phyloP scores from a whole-genome alignment of 2,329 filamentous ascomycete species.

The Torrubiella hemipterigena region DNA sequence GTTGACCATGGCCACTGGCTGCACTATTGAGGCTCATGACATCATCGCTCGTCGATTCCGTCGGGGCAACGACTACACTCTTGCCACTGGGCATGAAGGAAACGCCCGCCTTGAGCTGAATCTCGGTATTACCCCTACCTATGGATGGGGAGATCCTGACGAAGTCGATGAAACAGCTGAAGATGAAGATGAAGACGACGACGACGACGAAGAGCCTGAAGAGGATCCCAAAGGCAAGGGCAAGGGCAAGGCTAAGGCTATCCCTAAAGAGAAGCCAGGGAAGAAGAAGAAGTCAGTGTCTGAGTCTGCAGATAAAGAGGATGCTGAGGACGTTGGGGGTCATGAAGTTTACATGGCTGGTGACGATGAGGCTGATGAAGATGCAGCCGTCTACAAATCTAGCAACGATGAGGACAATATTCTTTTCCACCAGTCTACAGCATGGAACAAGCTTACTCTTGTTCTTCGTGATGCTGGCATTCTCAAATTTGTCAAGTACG shows the following conservation, averaged over 20 bases:
- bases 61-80: constrained; percentile 77
- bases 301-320: constrained; percentile 16
- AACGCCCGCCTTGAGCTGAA: constrained; percentile 77
- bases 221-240: constrained; percentile 16
- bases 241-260: constrained; percentile 16
- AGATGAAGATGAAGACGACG: constrained; percentile 31
- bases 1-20: constrained; percentile 72
- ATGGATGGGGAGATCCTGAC: constrained; percentile 70
- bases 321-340: constrained; percentile 51
- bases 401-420: constrained; percentile 64
- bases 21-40: constrained; percentile 60
- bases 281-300: constrained; percentile 16
- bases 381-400: constrained; percentile 81
- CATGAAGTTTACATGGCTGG: constrained; percentile 92
- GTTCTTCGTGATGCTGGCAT: constrained; percentile 79
- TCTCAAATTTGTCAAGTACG: constrained; percentile 92
- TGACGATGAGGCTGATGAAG: constrained; percentile 57
- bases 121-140: constrained; percentile 71
- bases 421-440: constrained; percentile 48
- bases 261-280: too few species aligned
- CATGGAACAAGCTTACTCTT: constrained; percentile 87
- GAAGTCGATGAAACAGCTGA: constrained; percentile 37
- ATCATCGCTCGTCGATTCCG: constrained; percentile 80
- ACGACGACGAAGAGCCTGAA: constrained; percentile 20
- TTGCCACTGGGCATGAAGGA: constrained; percentile 73